phyloP scores from a whole-genome alignment of 768 basidiomycete genomes.

The Termitomyces sp. region DNA sequence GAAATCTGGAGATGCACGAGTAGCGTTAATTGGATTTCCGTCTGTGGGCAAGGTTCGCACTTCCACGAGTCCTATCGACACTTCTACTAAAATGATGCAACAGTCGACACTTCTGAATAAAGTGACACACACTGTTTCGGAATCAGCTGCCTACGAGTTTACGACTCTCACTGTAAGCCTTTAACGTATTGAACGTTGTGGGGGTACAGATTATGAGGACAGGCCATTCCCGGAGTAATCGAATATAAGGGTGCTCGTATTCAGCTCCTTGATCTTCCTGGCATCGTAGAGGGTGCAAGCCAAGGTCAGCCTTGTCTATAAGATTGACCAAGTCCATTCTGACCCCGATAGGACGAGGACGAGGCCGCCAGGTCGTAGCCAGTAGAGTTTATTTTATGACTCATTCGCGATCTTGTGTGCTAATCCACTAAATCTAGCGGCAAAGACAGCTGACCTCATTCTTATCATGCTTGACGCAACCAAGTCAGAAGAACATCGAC shows the following conservation, averaged over 20 bases:
- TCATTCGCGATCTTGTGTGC: not conserved
- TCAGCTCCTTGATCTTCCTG: slow-evolving; percentile 91
- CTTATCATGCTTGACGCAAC: slow-evolving; percentile 91
- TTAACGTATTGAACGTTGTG: not conserved
- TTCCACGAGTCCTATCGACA: not conserved
- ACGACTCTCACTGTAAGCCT: slow-evolving; percentile 75
- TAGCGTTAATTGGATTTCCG: slow-evolving; percentile 92
- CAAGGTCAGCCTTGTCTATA: slow-evolving; percentile 38
- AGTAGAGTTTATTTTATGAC: slow-evolving; percentile 36
- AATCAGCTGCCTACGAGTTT: slow-evolving; percentile 91
- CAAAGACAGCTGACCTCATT: slow-evolving; percentile 91
- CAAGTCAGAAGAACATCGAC: slow-evolving; percentile 87
- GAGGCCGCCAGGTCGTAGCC: slow-evolving; percentile 94
- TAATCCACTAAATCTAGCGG: slow-evolving; percentile 35
- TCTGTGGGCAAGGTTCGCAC: slow-evolving; percentile 77
- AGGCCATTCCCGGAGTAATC: slow-evolving; percentile 96
- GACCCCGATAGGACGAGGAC: slow-evolving; percentile 56
- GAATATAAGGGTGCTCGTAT: slow-evolving; percentile 92
- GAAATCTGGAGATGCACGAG: slow-evolving; percentile 78
- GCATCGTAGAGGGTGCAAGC: slow-evolving; percentile 92
- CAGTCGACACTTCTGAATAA: slow-evolving; percentile 91
- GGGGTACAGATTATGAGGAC: slow-evolving; percentile 6
- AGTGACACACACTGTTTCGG: slow-evolving; percentile 85
- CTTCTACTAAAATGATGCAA: not conserved
- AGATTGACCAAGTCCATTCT: not conserved